phyloP scores from a whole-genome alignment of 768 basidiomycete species.

The Cyclocybe aegerita region DNA sequence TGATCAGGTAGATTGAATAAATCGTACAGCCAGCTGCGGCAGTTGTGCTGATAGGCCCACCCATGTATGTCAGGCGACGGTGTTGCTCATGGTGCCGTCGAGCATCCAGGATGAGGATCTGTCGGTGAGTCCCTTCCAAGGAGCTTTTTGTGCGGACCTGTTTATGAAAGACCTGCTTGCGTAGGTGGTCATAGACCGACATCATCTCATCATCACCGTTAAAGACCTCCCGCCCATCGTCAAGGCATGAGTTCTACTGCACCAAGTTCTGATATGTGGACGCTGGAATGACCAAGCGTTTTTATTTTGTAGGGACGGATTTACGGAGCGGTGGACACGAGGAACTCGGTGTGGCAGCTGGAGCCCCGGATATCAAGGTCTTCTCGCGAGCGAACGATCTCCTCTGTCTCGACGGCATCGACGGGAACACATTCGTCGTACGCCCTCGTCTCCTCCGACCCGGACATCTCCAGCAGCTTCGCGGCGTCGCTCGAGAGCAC shows the following conservation, averaged over 20 bases:
- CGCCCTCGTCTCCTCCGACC: constrained; percentile 73
- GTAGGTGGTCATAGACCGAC: constrained; percentile 72
- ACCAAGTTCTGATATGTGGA: background rate
- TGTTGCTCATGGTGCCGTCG: constrained; percentile 72
- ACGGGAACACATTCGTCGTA: constrained; percentile 68
- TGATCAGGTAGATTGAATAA: constrained; percentile 64
- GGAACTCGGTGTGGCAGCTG: constrained; percentile 76
- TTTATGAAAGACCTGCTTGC: background rate
- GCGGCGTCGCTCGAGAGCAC: constrained; percentile 71
- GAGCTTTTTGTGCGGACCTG: constrained; percentile 4
- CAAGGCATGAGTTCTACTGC: constrained; percentile 49
- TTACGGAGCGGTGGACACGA: constrained; percentile 66
- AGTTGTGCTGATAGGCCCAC: constrained; percentile 14
- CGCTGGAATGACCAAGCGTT: background rate
- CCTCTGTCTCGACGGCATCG: constrained; percentile 71
- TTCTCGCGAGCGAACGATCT: constrained; percentile 71
- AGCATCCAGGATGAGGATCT: constrained; percentile 72
- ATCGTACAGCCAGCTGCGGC: background rate
- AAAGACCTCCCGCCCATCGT: constrained; percentile 68
- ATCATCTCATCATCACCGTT: constrained; percentile 72
- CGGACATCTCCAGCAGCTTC: constrained; percentile 82
- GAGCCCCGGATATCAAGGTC: constrained; percentile 61
- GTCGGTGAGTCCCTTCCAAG: constrained; percentile 40
- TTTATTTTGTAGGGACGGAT: constrained; percentile 57
- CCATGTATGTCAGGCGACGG: constrained; percentile 55